Evolutionary conservation across 371 early-diverging fungal genomes (phyloP).

Genomic region (Rhizopus sp.): DNA sequence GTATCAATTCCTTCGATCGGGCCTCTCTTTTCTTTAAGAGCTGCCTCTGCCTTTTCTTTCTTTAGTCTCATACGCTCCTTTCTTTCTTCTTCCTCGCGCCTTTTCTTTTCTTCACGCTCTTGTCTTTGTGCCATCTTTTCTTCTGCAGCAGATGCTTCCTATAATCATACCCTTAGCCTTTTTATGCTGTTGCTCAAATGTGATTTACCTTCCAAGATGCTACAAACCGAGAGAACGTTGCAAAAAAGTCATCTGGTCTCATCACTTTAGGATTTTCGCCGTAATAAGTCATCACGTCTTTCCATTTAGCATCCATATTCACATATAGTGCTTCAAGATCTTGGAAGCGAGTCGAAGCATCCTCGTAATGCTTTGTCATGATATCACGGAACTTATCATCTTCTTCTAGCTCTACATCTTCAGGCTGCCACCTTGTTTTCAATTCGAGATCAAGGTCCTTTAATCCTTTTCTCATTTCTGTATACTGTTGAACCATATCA

Average conservation of each 20-base stretch:
- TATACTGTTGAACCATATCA: conserved; percentile 43
- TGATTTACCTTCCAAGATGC: conserved; percentile 19
- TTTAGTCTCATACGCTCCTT: conserved; percentile 29
- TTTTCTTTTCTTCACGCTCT: conserved; percentile 44
- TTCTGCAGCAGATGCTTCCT: conserved; percentile 43
- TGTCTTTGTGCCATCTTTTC: conserved; percentile 37
- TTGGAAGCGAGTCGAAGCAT: conserved; percentile 34
- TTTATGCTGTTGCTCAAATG: not conserved
- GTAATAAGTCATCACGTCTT: conserved; percentile 54
- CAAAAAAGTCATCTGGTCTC: conserved; percentile 87
- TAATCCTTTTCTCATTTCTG: conserved; percentile 36
- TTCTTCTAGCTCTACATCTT: conserved; percentile 33
- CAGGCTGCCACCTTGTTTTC: conserved; percentile 33
- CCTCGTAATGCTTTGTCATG: conserved; percentile 26
- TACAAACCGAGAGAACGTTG: conserved; percentile 70
- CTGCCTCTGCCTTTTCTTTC: conserved; percentile 30
- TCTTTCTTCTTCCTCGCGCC: conserved; percentile 36
- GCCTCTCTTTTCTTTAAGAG: conserved; percentile 20
- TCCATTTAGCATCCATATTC: conserved; percentile 51
- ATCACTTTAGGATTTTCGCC: conserved; percentile 79
- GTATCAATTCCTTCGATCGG: conserved; percentile 26
- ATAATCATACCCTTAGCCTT: not conserved
- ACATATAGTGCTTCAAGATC: conserved; percentile 43
- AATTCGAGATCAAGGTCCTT: conserved; percentile 33
- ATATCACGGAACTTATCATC: conserved; percentile 29